Percentiles rank a stretch among this genome's conserved stretches.
Conservation (phyloP, 192 early-diverging fungal genomes). For the Dimargaris cristalligena region DNA sequence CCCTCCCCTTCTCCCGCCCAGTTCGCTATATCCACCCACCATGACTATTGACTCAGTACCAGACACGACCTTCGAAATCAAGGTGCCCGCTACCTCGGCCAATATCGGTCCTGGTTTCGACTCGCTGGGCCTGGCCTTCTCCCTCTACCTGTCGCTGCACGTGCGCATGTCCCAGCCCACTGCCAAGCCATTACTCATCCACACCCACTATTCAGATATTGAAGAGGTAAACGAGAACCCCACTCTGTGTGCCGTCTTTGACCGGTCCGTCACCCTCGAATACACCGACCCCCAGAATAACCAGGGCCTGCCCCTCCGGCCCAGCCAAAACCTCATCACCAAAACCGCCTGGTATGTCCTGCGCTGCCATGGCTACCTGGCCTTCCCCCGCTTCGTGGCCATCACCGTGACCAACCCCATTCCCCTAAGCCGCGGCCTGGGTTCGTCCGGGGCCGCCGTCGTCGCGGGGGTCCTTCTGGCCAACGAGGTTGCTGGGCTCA, state of each 20-base stretch:
- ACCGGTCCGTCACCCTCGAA: slow-evolving; percentile 26
- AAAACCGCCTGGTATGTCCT: slow-evolving; percentile 84
- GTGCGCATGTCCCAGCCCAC: slow-evolving; percentile 19
- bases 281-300: slow-evolving; percentile 27
- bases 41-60: background rate
- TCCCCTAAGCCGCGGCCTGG: slow-evolving; percentile 91
- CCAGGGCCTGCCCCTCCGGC: slow-evolving; percentile 61
- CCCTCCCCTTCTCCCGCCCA: background rate
- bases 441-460: slow-evolving; percentile 88
- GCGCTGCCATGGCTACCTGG: slow-evolving; percentile 36
- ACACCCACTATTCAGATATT: slow-evolving; percentile 13
- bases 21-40: background rate
- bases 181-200: background rate
- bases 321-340: slow-evolving; percentile 74
- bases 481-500: slow-evolving; percentile 48
- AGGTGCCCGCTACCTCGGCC: slow-evolving; percentile 87
- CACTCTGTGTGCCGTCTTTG: background rate
- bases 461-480: slow-evolving; percentile 84
- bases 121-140: slow-evolving; percentile 77
- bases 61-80: slow-evolving; percentile 33
- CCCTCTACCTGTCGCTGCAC: slow-evolving; percentile 64
- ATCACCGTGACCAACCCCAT: slow-evolving; percentile 81
- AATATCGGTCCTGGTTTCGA: slow-evolving; percentile 99
- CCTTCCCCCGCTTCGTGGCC: slow-evolving; percentile 42
- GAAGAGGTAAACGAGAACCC: background rate